phyloP scores from a whole-genome alignment of 225 moss, liverwort and hornwort species.

The Neckera pumila region DNA sequence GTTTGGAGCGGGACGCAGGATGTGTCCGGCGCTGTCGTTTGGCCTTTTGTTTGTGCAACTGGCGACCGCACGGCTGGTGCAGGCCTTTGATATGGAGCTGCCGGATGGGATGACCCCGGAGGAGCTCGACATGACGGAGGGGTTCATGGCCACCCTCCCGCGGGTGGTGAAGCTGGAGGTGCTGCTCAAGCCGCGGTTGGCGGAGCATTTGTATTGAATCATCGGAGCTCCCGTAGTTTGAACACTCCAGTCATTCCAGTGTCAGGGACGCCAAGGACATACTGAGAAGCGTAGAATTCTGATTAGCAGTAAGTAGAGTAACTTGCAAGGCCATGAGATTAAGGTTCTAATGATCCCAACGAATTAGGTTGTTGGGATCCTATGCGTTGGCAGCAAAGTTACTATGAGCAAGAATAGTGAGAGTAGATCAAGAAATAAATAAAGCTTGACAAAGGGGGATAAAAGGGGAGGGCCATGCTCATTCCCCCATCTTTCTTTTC shows the following conservation, averaged over 20 bases:
- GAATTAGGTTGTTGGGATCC: neutral
- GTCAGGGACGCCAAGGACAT: neutral
- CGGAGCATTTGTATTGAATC: neutral
- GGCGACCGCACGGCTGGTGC: slow-evolving; percentile 15
- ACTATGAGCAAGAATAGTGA: neutral
- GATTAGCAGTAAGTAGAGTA: neutral
- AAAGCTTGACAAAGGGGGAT: neutral
- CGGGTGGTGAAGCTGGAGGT: neutral
- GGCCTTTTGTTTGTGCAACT: slow-evolving; percentile 2
- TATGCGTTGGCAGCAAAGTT: neutral
- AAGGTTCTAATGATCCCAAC: neutral
- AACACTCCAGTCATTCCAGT: neutral
- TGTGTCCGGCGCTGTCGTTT: slow-evolving; percentile 27
- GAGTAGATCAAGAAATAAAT: neutral
- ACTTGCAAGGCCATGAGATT: neutral
- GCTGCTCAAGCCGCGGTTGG: neutral
- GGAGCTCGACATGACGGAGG: slow-evolving; percentile 12
- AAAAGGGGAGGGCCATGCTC: neutral
- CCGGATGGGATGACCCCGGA: neutral
- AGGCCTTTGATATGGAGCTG: slow-evolving; percentile 18
- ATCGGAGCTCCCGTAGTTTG: neutral
- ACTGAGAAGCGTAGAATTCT: neutral
- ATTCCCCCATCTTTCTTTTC: neutral
- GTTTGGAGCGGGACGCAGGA: slow-evolving; percentile 24
- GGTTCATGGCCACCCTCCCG: slow-evolving; percentile 7